phyloP scores from a whole-genome alignment of 2,329 filamentous ascomycete genomes.

The Rhinocladiella mackenziei region DNA sequence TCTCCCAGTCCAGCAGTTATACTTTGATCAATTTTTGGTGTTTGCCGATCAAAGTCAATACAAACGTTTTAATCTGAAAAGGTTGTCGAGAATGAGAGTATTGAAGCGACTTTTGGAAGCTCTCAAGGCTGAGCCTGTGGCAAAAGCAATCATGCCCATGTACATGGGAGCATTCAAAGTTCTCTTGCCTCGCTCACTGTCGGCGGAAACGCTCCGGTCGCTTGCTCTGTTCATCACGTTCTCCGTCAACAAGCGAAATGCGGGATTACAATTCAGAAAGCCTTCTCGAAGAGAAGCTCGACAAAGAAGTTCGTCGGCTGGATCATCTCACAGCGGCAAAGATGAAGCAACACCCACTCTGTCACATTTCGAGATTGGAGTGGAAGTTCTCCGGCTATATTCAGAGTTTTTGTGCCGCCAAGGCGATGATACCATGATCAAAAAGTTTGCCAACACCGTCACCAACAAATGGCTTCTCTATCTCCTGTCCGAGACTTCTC shows the following conservation, averaged over 20 bases:
- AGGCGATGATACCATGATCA: conserved; percentile 63
- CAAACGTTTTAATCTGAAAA: conserved; percentile 83
- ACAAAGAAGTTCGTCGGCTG: conserved; percentile 25
- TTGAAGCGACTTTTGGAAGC: conserved; percentile 87
- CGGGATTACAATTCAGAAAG: conserved; percentile 45
- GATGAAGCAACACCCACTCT: conserved; percentile 31
- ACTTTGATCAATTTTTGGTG: conserved; percentile 85
- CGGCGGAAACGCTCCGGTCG: conserved; percentile 77
- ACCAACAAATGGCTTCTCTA: conserved; percentile 97
- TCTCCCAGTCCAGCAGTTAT: conserved; percentile 73
- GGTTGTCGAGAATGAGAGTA: conserved; percentile 84
- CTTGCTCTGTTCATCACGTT: conserved; percentile 92
- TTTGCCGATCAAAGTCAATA: conserved; percentile 90
- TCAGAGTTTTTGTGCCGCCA: conserved; percentile 72
- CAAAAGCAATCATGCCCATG: conserved; percentile 65
- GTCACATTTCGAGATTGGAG: conserved; percentile 67
- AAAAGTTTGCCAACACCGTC: conserved; percentile 88
- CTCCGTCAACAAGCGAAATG: conserved; percentile 66
- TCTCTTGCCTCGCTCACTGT: conserved; percentile 74
- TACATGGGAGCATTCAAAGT: conserved; percentile 77
- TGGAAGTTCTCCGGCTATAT: conserved; percentile 72
- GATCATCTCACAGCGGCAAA: conserved; percentile 32
- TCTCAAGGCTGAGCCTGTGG: conserved; percentile 77
- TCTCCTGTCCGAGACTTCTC: conserved; percentile 79
- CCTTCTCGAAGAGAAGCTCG: conserved; percentile 37